Evolutionary conservation across 2,329 filamentous ascomycete species (phyloP).

Genomic region (Chalaropsis ovoidea): DNA sequence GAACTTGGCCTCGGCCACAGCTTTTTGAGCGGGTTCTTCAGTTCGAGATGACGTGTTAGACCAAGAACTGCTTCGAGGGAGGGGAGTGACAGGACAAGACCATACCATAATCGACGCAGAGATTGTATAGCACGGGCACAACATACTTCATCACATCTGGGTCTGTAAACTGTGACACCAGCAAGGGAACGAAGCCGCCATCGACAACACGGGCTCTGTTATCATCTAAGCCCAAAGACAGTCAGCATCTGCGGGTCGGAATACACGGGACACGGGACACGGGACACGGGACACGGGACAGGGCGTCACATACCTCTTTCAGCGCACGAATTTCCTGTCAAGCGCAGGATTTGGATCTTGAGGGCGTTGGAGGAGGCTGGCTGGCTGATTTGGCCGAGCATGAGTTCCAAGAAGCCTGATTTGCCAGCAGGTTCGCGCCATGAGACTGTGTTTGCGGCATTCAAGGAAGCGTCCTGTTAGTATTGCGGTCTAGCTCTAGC

Average conservation of each 20-base stretch:
- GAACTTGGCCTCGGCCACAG: constrained; percentile 44
- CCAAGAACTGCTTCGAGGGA: background rate
- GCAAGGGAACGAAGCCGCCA: constrained; percentile 38
- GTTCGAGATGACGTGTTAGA: constrained; percentile 26
- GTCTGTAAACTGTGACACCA: constrained; percentile 42
- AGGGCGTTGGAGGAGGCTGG: constrained; percentile 1
- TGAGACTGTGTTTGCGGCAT: constrained; percentile 8
- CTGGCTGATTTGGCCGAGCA: constrained; percentile 3
- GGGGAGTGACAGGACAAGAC: constrained; percentile 23
- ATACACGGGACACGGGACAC: background rate
- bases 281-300: background rate
- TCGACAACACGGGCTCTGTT: constrained; percentile 48
- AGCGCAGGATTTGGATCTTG: constrained; percentile 21
- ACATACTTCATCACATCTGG: constrained; percentile 42
- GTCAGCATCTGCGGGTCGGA: background rate
- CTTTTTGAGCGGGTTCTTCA: constrained; percentile 47
- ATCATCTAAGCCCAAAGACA: constrained; percentile 38
- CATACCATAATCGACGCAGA: constrained; percentile 53
- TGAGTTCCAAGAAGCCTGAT: constrained; percentile 13
- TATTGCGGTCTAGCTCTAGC: background rate
- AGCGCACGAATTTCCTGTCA: constrained; percentile 24
- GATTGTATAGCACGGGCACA: constrained; percentile 52
- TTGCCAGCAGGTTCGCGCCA: constrained; percentile 23
- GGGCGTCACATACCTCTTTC: constrained; percentile 17
- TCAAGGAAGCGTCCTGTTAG: background rate